A percentile compares a stretch with the other conserved stretches of the same genome.
Conservation (phyloP, 345 rosid genomes). For the Raphanus sativus region DNA sequence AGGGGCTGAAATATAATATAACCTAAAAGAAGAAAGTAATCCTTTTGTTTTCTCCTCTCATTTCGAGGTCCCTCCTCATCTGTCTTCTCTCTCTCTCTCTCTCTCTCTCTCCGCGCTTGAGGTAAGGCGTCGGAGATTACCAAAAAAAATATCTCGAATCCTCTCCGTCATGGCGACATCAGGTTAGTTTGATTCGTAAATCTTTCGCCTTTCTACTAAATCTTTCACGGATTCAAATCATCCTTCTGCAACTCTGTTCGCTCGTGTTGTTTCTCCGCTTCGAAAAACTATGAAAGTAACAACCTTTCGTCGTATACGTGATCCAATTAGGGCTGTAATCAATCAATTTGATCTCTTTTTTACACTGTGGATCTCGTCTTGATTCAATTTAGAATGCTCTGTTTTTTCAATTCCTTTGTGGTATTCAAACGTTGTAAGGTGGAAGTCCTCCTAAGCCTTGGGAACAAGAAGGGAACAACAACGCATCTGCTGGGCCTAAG, state of each 20-base stretch:
- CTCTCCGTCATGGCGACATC: slow-evolving; percentile 44
- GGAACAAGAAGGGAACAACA: slow-evolving; percentile 66
- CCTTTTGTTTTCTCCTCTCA: slow-evolving; percentile 23
- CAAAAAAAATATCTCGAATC: slow-evolving; percentile 21
- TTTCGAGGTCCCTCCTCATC: slow-evolving; percentile 36
- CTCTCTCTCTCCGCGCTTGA: slow-evolving; percentile 26
- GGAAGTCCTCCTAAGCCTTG: slow-evolving; percentile 90
- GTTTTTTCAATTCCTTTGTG: too few relatives aligned
- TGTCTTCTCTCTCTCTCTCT: background rate
- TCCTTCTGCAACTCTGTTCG: background rate
- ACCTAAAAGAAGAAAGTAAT: slow-evolving; percentile 29
- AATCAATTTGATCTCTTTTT: background rate
- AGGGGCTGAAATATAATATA: slow-evolving; percentile 31
- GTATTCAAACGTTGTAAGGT: slow-evolving; percentile 34
- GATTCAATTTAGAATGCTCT: too few relatives aligned
- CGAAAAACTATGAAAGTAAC: background rate
- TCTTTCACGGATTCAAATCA: background rate
- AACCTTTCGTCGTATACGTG: background rate
- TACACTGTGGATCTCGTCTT: background rate
- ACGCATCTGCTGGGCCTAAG: slow-evolving; percentile 68
- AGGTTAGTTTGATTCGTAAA: slow-evolving; percentile 37
- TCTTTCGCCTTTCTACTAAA: background rate
- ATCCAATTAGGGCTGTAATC: background rate
- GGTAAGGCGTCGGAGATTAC: slow-evolving; percentile 34
- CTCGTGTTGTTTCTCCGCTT: background rate